Percentiles rank a stretch among this genome's conserved stretches.
Evolutionary conservation across 2,329 filamentous ascomycete species (phyloP).

Genomic region (Amauroascus verrucosus): DNA sequence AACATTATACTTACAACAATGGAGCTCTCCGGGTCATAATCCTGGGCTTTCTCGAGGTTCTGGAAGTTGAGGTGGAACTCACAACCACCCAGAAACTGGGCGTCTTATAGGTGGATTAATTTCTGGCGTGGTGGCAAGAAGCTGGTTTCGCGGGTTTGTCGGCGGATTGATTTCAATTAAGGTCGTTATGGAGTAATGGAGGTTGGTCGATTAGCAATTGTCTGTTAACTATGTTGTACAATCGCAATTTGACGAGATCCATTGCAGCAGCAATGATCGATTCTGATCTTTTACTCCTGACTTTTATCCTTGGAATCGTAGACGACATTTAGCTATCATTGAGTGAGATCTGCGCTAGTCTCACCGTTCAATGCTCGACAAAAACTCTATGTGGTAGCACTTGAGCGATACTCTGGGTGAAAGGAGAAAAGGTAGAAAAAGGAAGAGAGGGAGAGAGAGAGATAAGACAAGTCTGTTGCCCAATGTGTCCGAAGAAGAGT

Average conservation of each 20-base stretch:
- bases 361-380: not conserved
- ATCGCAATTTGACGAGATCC: not conserved
- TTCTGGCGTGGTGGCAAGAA: not conserved
- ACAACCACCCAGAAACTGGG: not conserved
- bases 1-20: too few species aligned
- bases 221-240: not conserved
- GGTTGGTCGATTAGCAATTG: not conserved
- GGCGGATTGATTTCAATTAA: too few species aligned
- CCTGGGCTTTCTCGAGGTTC: too few species aligned
- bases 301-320: too few species aligned
- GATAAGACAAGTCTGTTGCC: too few species aligned
- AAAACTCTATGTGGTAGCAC: not conserved
- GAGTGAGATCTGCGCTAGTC: not conserved
- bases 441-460: too few species aligned
- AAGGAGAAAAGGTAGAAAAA: too few species aligned
- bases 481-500: not conserved
- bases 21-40: too few species aligned
- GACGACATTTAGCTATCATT: too few species aligned
- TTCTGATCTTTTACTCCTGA: not conserved
- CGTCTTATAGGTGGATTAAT: conserved; percentile 1
- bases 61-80: not conserved
- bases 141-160: not conserved
- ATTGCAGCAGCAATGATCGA: not conserved
- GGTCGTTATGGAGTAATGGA: too few species aligned
- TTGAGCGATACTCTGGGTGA: too few species aligned